A percentile compares a stretch with the other conserved stretches of the same genome.
phyloP scores from a whole-genome alignment of 2,329 filamentous ascomycete species.

The Davidsoniella eucalypti region DNA sequence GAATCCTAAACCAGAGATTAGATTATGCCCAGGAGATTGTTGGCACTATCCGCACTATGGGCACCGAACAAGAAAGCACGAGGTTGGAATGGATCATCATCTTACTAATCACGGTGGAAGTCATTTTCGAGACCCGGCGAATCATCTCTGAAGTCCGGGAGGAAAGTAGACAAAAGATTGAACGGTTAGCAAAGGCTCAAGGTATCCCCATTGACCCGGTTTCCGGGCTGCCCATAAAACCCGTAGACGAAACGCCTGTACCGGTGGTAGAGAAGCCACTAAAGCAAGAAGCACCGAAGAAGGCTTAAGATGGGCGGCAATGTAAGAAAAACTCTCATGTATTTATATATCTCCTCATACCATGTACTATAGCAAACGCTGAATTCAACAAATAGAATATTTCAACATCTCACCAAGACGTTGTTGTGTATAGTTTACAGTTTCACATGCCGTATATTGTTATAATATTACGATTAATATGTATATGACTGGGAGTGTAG shows the following conservation, averaged over 20 bases:
- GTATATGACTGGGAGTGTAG: too few species aligned
- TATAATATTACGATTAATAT: too few species aligned
- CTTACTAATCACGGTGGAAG: constrained; percentile 78
- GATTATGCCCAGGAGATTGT: constrained; percentile 96
- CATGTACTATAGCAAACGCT: too few species aligned
- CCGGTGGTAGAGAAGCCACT: neutral
- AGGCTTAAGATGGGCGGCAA: neutral
- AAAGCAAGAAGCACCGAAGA: neutral
- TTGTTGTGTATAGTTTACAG: too few species aligned
- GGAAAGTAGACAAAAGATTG: constrained; percentile 19
- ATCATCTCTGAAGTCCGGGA: constrained; percentile 46
- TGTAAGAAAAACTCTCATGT: neutral
- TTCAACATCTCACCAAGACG: too few species aligned
- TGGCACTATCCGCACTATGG: constrained; percentile 67
- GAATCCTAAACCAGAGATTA: constrained; percentile 88
- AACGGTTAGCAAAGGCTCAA: constrained; percentile 8
- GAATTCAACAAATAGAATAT: too few species aligned
- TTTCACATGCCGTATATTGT: too few species aligned
- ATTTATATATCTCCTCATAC: too few species aligned
- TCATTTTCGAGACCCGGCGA: constrained; percentile 67
- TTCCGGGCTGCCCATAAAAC: constrained; percentile 4
- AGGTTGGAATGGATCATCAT: constrained; percentile 94
- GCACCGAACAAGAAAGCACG: constrained; percentile 79
- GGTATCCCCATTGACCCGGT: constrained; percentile 11
- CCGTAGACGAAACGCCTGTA: neutral